phyloP scores from a whole-genome alignment of 768 basidiomycete genomes.

The Rhodotorula kratochvilovae region DNA sequence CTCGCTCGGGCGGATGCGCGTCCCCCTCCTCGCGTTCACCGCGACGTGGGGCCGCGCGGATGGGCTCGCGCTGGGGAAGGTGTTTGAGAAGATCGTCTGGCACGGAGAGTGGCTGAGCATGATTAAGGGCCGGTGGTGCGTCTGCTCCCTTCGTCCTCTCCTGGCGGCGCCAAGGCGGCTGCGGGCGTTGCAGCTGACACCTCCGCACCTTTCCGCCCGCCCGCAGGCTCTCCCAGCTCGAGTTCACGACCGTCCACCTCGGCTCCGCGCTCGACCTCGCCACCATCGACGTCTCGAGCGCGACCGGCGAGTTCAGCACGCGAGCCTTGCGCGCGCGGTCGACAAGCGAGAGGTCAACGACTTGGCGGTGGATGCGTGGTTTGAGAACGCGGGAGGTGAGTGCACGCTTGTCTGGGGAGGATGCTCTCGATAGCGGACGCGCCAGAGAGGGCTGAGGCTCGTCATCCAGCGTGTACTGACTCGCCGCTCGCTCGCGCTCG shows the following conservation, averaged over 20 bases:
- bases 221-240: slow-evolving; percentile 72
- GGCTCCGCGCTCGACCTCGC: slow-evolving; percentile 59
- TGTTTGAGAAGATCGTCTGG: slow-evolving; percentile 87
- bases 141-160: not conserved
- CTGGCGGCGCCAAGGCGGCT: no score
- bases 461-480: no score
- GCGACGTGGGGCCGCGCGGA: slow-evolving; percentile 93
- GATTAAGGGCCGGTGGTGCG: slow-evolving; percentile 82
- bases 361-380: slow-evolving; percentile 74
- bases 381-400: slow-evolving; percentile 59
- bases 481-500: slow-evolving; percentile 44
- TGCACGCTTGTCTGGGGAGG: not conserved
- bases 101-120: slow-evolving; percentile 85
- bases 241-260: slow-evolving; percentile 75
- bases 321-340: slow-evolving; percentile 71
- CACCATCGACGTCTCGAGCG: slow-evolving; percentile 61
- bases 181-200: no score
- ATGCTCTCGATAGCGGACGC: no score
- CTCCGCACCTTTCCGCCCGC: not conserved
- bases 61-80: slow-evolving; percentile 76
- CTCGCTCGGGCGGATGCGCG: slow-evolving; percentile 38
- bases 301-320: slow-evolving; percentile 75
- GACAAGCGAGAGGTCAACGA: slow-evolving; percentile 74
- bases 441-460: no score
- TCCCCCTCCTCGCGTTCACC: slow-evolving; percentile 88